Base-by-base conservation (phyloP, 2,329 filamentous ascomycete species). In the Dothidotthia symphoricarpi region DNA sequence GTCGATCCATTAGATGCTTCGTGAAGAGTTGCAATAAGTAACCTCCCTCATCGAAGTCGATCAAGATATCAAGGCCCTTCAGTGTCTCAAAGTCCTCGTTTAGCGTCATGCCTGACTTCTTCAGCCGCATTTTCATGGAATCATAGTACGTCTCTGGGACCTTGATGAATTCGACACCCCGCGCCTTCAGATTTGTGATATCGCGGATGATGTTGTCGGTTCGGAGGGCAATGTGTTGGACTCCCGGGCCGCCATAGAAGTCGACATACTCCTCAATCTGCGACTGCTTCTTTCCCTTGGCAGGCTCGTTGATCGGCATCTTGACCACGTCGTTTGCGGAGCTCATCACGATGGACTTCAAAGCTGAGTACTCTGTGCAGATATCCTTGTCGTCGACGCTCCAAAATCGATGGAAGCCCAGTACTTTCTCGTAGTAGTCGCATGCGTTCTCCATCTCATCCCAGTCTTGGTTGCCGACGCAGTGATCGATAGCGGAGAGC, bases 261-360 rank as follows among this genome's bases (percentile, higher is more conserved):
- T 87, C 76, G 51, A 96, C 82, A 40, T 73, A 75, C 40, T 96
- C 91, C 68, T 96, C 90, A 55, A 97, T 96, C 71, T 97, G 91
- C 9, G 83, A 88, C 68, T 88, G 87, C 70, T 88, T 91, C 73
- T 93, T 93, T 42, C 90, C 91, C 1, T 80, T 74, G 0, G 91
- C 91, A 2, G 91, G 91, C 72, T 96, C 90, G 74, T 96, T 96
- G 78, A 97, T 95, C 58, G 91, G 91, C 89, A 96, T 96, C 73
- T 96, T 96, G 69, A 96, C 88, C 4, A 85, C 67, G 41, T 91
- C 85, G 72, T 90, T 88, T 43, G 82, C 81, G 4, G 83, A 88
- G 28, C 86, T 81, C 89, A 96, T 95, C 62, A 96, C 91, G 59
- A 96, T 83, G 59, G 81, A 87, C 70, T 84, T 88, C 31, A 96